phyloP scores from a whole-genome alignment of 345 rosid species.

The Dovyalis caffra region DNA sequence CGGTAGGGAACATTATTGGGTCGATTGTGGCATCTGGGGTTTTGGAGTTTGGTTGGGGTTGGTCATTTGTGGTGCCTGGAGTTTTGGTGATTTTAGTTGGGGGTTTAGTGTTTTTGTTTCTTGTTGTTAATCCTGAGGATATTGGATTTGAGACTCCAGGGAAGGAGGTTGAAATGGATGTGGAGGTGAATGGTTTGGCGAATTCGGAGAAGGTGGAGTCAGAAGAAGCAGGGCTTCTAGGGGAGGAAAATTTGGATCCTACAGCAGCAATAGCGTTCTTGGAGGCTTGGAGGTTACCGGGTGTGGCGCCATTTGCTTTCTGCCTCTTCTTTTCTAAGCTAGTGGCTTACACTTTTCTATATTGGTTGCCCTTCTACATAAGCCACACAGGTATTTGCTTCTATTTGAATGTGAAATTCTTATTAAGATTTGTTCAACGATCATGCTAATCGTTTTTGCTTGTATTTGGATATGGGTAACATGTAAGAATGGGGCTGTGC shows the following conservation, averaged over 20 bases:
- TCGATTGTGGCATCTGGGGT: constrained; percentile 73
- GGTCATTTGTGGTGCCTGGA: constrained; percentile 89
- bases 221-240: constrained; percentile 56
- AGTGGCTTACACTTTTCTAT: constrained; percentile 89
- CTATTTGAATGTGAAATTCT: neutral
- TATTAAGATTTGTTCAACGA: neutral
- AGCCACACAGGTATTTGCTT: constrained; percentile 68
- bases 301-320: constrained; percentile 78
- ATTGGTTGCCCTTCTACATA: constrained; percentile 90
- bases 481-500: neutral
- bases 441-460: neutral
- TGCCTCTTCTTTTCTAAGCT: constrained; percentile 92
- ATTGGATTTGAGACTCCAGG: constrained; percentile 53
- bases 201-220: constrained; percentile 46
- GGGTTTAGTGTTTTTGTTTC: constrained; percentile 55
- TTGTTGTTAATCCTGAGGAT: constrained; percentile 69
- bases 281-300: constrained; percentile 92
- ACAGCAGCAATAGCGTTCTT: constrained; percentile 68
- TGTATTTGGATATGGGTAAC: neutral
- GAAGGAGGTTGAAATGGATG: constrained; percentile 59
- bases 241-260: constrained; percentile 24
- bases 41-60: constrained; percentile 93
- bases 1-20: constrained; percentile 80
- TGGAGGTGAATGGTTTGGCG: constrained; percentile 28
- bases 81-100: constrained; percentile 59